Conservation (phyloP, 2,329 filamentous ascomycete species). For the Penicillium sp. region DNA sequence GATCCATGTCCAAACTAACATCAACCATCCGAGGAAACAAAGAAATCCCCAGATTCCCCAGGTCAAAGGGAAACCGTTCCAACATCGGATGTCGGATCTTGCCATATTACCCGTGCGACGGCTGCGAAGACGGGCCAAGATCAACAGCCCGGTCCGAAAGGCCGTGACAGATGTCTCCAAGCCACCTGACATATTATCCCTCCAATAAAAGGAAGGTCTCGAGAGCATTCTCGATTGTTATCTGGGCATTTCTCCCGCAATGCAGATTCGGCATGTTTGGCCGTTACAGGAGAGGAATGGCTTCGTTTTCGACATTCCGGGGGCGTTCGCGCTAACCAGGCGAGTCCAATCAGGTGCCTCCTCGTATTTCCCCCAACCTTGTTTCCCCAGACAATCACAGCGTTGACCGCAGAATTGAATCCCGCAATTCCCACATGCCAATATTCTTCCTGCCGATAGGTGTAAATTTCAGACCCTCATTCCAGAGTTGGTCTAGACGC, state of each 20-base stretch:
- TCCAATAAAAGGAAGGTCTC: background rate
- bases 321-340: background rate
- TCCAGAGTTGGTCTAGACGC: constrained; percentile 7
- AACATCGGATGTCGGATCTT: background rate
- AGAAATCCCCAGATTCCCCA: background rate
- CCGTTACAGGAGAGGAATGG: constrained; percentile 19
- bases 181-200: background rate
- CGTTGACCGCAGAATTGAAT: constrained; percentile 3
- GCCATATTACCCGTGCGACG: background rate
- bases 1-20: background rate
- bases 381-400: constrained; percentile 11
- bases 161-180: too few species aligned
- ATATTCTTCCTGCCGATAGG: constrained; percentile 9
- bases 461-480: constrained; percentile 10
- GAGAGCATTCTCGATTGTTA: background rate
- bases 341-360: constrained; percentile 9
- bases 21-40: too few species aligned
- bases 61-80: background rate
- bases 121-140: too few species aligned
- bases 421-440: background rate
- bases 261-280: background rate
- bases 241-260: background rate
- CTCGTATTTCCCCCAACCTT: background rate
- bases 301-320: background rate
- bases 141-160: too few species aligned